phyloP scores from a whole-genome alignment of 805 yeast species.

The Metschnikowia amazonensis region DNA sequence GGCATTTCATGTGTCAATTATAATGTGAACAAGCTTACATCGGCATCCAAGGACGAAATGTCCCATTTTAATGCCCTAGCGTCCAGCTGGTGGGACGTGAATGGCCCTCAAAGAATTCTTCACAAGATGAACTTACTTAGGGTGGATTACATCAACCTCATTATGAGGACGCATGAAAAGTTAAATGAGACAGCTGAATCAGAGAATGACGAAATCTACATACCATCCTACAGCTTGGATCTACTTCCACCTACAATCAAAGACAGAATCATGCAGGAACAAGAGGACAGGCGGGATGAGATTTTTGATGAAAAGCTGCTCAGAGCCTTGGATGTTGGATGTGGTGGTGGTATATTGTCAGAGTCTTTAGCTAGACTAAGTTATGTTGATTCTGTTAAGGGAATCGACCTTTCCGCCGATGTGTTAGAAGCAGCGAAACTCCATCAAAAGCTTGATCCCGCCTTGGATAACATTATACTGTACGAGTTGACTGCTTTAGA shows the following conservation, averaged over 20 bases:
- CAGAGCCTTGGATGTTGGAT: conserved; percentile 81
- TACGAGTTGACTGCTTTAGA: conserved; percentile 67
- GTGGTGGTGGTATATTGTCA: conserved; percentile 95
- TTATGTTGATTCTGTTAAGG: conserved; percentile 61
- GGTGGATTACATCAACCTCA: conserved; percentile 77
- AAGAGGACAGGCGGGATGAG: conserved; percentile 43
- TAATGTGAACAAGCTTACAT: conserved; percentile 21
- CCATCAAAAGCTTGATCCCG: conserved; percentile 68
- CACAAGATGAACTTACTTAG: conserved; percentile 92
- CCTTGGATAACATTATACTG: conserved; percentile 47
- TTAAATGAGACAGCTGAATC: conserved; percentile 33
- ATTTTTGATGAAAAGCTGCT: conserved; percentile 36
- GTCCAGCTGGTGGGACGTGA: conserved; percentile 96
- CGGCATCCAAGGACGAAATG: conserved; percentile 60
- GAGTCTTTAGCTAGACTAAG: conserved; percentile 82
- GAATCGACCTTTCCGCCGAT: conserved; percentile 81
- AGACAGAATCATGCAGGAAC: conserved; percentile 45
- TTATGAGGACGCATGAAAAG: conserved; percentile 43
- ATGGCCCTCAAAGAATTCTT: conserved; percentile 88
- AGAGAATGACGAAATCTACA: conserved; percentile 49
- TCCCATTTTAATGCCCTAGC: conserved; percentile 84
- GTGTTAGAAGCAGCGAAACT: conserved; percentile 74
- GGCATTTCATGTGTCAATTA: conserved; percentile 3
- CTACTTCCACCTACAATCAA: conserved; percentile 59
- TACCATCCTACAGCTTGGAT: conserved; percentile 74